Evolutionary conservation across 2,329 filamentous ascomycete species (phyloP), one percentile per base, ranked within the genome.

Genomic region (Colletotrichum aenigma): DNA sequence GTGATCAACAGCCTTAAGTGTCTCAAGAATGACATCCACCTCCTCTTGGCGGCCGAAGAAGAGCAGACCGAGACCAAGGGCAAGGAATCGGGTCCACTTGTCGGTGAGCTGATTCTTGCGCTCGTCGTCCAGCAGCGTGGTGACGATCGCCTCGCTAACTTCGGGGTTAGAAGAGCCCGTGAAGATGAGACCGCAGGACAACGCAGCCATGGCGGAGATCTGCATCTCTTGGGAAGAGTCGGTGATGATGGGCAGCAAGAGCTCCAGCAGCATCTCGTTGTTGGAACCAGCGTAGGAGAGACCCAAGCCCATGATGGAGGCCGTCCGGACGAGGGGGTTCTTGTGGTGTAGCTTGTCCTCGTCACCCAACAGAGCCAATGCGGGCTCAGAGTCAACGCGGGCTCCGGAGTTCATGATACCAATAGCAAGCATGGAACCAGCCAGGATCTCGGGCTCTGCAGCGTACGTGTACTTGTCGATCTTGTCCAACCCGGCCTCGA

Each of bases 31-130:
- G 74, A 98, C 96, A 81, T 99, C 97, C n/a, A 98, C 97, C 84
- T 98, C 96, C 85, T 99, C 97, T 86, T 99, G 97, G 78, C 95
- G 94, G 52, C 97, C 97, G 80, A 99, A 98, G 90, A 96, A 99
- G 32, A 99, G 89, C 30, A 99, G 90, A 3, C 96, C 97, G 77
- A 99, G 90, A 78, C 97, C 97, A 56, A 99, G 93, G 24, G 95
- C 96, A 88, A 99, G 94, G 87, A 99, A 99, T 21, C 97, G 93
- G 36, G 96, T 97, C 97, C 97, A 99, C 87, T 98, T 99, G 86
- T 98, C 95, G 79, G 97, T 98, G 76, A 99, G 89, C 84, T 98
- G 96, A 81, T 91, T 93, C 86, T 94, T 94, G 73, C 96, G 93
- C 76, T 98, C 96, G 74, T 98, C 96, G 79, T 99, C 97, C 85